phyloP scores from a whole-genome alignment of 345 rosid genomes.

The Sonneratia alba region DNA sequence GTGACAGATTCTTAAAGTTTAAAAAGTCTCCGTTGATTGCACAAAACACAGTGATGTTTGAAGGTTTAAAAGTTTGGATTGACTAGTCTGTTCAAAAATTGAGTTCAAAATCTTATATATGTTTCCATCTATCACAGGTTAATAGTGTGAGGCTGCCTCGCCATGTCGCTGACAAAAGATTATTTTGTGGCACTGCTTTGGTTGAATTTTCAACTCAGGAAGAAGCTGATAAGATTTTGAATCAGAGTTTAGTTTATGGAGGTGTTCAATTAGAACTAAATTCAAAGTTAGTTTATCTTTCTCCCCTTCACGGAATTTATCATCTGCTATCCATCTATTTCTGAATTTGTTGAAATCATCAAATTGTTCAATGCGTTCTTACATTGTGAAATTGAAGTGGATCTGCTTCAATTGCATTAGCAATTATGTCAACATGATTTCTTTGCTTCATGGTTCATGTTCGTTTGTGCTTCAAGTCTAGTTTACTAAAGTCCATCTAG shows the following conservation, averaged over 20 bases:
- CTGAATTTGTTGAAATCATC: neutral
- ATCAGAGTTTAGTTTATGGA: slow-evolving; percentile 49
- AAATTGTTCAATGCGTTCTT: neutral
- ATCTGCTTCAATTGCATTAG: neutral
- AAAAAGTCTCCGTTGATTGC: too few species aligned
- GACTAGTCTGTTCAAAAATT: too few species aligned
- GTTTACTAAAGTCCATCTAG: neutral
- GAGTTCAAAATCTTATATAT: neutral
- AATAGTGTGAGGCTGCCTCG: slow-evolving; percentile 88
- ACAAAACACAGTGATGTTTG: too few species aligned
- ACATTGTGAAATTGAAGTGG: neutral
- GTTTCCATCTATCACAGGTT: slow-evolving; percentile 34
- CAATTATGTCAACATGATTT: too few species aligned
- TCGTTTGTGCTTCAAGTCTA: neutral
- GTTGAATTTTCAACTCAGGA: slow-evolving; percentile 73
- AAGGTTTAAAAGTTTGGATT: too few species aligned
- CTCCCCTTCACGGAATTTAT: neutral
- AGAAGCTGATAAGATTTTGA: slow-evolving; percentile 54
- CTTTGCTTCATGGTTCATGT: too few species aligned
- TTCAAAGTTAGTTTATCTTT: slow-evolving; percentile 55
- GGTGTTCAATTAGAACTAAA: slow-evolving; percentile 63
- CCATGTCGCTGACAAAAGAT: slow-evolving; percentile 58
- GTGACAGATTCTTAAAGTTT: too few species aligned
- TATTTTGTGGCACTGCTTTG: slow-evolving; percentile 75
- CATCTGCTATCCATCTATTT: neutral